phyloP scores from a whole-genome alignment of 139 green algal species.

The Chlamydomonas incerta region DNA sequence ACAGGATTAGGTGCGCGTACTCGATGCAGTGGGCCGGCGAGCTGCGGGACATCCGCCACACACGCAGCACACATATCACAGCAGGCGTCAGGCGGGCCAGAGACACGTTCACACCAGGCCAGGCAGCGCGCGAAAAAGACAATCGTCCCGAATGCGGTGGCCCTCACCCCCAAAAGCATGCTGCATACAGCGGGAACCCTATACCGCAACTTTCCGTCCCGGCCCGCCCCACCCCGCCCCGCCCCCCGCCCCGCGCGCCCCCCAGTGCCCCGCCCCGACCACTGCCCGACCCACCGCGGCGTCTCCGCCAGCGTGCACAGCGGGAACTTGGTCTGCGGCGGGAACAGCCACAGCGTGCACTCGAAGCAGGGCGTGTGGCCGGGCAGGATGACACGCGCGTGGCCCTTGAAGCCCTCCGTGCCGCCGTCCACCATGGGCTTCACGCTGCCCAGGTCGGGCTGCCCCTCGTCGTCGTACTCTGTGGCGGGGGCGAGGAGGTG shows the following conservation, averaged over 20 bases:
- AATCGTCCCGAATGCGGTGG: too few species aligned
- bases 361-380: constrained; percentile 98
- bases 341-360: constrained; percentile 99
- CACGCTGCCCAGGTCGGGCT: constrained; percentile 83
- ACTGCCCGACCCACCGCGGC: constrained; percentile 71
- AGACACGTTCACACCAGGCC: too few species aligned
- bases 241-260: neutral
- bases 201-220: too few species aligned
- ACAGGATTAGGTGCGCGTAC: constrained; percentile 97
- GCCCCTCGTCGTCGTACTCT: constrained; percentile 92
- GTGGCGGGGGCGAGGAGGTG: constrained; percentile 19
- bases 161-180: too few species aligned
- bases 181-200: too few species aligned
- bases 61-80: too few species aligned
- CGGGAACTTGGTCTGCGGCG: constrained; percentile 95
- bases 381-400: constrained; percentile 96
- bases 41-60: constrained; percentile 64
- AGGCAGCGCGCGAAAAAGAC: too few species aligned
- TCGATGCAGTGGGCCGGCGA: constrained; percentile 98
- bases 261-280: neutral
- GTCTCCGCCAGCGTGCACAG: constrained; percentile 98
- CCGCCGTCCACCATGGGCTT: constrained; percentile 98
- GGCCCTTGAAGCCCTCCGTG: constrained; percentile 99
- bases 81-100: too few species aligned
- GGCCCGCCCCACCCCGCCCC: neutral